A percentile compares a stretch with the other conserved stretches of the same genome.
Conservation (phyloP, 2,329 filamentous ascomycete species). For the Knufia fluminis region DNA sequence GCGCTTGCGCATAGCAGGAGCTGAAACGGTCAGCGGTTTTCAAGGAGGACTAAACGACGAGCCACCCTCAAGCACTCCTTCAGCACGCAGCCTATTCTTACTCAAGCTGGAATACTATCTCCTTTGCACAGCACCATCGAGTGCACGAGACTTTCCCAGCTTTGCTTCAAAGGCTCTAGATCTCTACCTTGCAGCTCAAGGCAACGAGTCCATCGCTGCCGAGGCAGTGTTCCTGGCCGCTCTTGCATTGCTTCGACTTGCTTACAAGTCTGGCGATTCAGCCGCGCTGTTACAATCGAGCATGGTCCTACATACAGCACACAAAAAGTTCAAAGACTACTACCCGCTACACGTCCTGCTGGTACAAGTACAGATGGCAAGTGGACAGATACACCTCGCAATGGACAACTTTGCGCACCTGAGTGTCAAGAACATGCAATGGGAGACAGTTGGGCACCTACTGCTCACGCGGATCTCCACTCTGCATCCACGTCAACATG, state of each 20-base stretch:
- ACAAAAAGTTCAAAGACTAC: slow-evolving; percentile 36
- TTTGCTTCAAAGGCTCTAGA: slow-evolving; percentile 13
- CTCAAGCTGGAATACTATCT: slow-evolving; percentile 17
- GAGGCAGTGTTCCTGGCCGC: slow-evolving; percentile 19
- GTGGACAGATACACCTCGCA: slow-evolving; percentile 39
- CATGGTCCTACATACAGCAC: slow-evolving; percentile 15
- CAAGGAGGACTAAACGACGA: not conserved
- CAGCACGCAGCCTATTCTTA: slow-evolving; percentile 10
- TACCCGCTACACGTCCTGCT: slow-evolving; percentile 38
- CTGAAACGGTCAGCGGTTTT: slow-evolving; percentile 19
- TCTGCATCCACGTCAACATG: slow-evolving; percentile 36
- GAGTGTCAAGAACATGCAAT: slow-evolving; percentile 41
- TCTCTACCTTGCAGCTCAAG: slow-evolving; percentile 10
- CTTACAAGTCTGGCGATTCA: not conserved
- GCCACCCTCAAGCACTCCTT: not conserved
- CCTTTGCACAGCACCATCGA: not conserved
- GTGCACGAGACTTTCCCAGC: slow-evolving; percentile 8
- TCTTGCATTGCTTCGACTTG: slow-evolving; percentile 14
- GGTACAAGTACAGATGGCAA: slow-evolving; percentile 34
- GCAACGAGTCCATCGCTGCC: slow-evolving; percentile 10
- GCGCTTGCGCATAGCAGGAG: slow-evolving; percentile 18
- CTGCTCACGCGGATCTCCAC: slow-evolving; percentile 39
- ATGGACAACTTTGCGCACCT: slow-evolving; percentile 37
- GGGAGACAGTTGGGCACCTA: slow-evolving; percentile 39
- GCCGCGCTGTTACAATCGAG: slow-evolving; percentile 11